Percentiles rank a stretch among this genome's conserved stretches.
Conservation (phyloP, 1,139 yeast species). For the Blastobotrys proliferans region DNA sequence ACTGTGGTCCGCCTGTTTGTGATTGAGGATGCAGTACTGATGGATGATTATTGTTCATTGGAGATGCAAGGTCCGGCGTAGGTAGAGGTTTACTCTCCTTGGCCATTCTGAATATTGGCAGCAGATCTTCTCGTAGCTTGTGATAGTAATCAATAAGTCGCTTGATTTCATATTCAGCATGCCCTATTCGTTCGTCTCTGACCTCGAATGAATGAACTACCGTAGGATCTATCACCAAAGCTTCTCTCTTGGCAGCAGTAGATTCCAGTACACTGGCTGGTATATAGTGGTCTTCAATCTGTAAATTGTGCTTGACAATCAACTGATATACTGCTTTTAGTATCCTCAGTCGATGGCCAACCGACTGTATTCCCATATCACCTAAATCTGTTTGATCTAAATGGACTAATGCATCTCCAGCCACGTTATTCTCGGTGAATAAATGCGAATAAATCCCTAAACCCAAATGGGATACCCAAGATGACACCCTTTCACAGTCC, state of each 20-base stretch:
- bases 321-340: conserved; percentile 36
- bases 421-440: conserved; percentile 35
- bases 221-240: conserved; percentile 3
- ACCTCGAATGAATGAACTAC: conserved; percentile 28
- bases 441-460: conserved; percentile 26
- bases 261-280: conserved; percentile 28
- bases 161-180: conserved; percentile 35
- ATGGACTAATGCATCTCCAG: conserved; percentile 40
- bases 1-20: not conserved
- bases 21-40: conserved; percentile 10
- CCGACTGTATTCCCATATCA: conserved; percentile 39
- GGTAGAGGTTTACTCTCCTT: conserved; percentile 43
- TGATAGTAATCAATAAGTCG: conserved; percentile 32
- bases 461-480: conserved; percentile 30
- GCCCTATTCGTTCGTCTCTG: conserved; percentile 35
- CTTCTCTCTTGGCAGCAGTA: not conserved
- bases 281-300: conserved; percentile 32
- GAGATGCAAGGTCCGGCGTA: conserved; percentile 33
- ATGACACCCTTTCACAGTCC: conserved; percentile 29
- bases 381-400: conserved; percentile 37
- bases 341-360: conserved; percentile 41
- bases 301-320: conserved; percentile 28
- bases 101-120: conserved; percentile 38
- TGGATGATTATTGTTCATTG: conserved; percentile 12
- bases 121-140: conserved; percentile 38